Conservation (phyloP, 2,329 filamentous ascomycete species). For the Cladosporium sp. region DNA sequence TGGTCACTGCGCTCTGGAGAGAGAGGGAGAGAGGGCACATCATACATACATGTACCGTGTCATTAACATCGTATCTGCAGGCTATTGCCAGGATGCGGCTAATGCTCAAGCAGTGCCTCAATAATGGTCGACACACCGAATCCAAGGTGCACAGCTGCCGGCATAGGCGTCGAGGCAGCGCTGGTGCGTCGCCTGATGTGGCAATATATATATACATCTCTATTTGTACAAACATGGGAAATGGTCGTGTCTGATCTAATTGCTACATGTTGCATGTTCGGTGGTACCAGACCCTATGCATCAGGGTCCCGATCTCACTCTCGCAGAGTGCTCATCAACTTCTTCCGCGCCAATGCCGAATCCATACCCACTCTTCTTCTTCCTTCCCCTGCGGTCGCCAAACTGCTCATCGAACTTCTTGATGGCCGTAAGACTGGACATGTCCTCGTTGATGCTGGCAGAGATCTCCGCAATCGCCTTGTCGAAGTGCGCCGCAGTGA, state of each 20-base stretch:
- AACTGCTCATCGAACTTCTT: conserved; percentile 95
- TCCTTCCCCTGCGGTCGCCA: conserved; percentile 69
- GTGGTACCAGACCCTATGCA: too few relatives aligned
- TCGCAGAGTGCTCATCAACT: conserved; percentile 7
- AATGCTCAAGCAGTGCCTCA: too few relatives aligned
- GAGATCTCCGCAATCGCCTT: conserved; percentile 83
- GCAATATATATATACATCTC: neutral
- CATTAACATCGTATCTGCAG: too few relatives aligned
- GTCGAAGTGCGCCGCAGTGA: conserved; percentile 72
- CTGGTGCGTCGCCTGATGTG: too few relatives aligned
- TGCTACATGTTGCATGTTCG: neutral
- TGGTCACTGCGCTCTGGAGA: too few relatives aligned
- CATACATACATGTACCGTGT: too few relatives aligned
- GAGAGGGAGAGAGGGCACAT: too few relatives aligned
- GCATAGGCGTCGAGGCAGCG: too few relatives aligned
- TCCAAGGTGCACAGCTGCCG: too few relatives aligned
- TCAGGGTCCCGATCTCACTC: conserved; percentile 3
- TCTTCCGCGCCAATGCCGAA: conserved; percentile 22
- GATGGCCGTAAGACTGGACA: conserved; percentile 79
- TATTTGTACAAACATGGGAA: neutral
- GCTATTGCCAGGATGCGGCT: too few relatives aligned
- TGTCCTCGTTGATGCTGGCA: conserved; percentile 90
- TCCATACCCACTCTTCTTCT: conserved; percentile 32
- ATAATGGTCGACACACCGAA: too few relatives aligned
- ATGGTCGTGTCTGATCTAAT: neutral